Evolutionary conservation across 2,329 filamentous ascomycete species (phyloP).

Genomic region (Arthrobotrys sinensis): DNA sequence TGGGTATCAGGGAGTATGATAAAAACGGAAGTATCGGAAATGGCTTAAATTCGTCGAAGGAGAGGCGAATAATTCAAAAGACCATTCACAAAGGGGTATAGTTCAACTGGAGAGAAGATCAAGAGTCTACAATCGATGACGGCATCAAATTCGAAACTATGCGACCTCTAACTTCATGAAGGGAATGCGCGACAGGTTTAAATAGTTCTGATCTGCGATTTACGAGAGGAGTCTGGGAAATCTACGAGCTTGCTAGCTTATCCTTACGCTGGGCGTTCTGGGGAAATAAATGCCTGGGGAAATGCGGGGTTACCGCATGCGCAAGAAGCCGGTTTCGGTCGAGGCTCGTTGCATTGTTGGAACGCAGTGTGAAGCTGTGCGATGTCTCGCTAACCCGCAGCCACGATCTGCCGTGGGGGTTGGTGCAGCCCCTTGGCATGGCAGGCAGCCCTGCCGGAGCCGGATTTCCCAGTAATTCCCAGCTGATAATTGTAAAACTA

Average conservation of each 20-base stretch:
- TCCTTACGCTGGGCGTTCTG: constrained; percentile 17
- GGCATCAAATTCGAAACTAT: constrained; percentile 24
- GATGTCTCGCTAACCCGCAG: constrained; percentile 52
- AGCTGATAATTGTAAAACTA: constrained; percentile 7
- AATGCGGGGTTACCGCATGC: constrained; percentile 51
- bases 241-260: constrained; percentile 3
- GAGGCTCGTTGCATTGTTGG: constrained; percentile 26
- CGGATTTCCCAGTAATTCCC: not conserved
- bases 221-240: constrained; percentile 8
- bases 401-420: constrained; percentile 41
- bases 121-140: constrained; percentile 37
- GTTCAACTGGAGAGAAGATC: not conserved
- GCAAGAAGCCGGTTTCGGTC: constrained; percentile 53
- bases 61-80: constrained; percentile 18
- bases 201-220: constrained; percentile 33
- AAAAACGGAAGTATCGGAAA: constrained; percentile 17
- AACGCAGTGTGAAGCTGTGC: constrained; percentile 43
- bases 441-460: constrained; percentile 11
- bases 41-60: constrained; percentile 14
- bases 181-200: constrained; percentile 33
- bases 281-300: constrained; percentile 33
- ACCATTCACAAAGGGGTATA: constrained; percentile 13
- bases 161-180: constrained; percentile 31
- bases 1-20: not conserved
- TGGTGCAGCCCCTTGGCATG: constrained; percentile 38